phyloP scores from a whole-genome alignment of 441 rosid species.

The Flueggea neowawraea region DNA sequence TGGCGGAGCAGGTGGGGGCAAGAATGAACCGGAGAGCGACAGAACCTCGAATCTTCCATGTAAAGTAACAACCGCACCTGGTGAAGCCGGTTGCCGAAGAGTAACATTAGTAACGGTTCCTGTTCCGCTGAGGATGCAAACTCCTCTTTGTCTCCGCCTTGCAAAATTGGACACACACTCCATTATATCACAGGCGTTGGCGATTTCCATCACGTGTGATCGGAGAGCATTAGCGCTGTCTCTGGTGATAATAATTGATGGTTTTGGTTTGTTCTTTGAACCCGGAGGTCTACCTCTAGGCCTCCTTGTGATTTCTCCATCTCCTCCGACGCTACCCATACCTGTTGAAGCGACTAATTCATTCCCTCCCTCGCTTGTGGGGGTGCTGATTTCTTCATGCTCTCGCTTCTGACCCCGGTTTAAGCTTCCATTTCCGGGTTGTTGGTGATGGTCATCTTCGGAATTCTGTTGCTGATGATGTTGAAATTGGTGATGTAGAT shows the following conservation, averaged over 20 bases:
- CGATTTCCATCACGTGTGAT: slow-evolving; percentile 86
- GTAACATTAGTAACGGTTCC: slow-evolving; percentile 83
- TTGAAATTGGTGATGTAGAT: slow-evolving; percentile 67
- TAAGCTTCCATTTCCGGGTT: slow-evolving; percentile 26
- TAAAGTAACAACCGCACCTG: slow-evolving; percentile 69
- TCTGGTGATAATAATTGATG: slow-evolving; percentile 76
- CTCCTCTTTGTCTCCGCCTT: slow-evolving; percentile 67
- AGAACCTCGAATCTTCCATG: slow-evolving; percentile 89
- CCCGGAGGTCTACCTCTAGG: slow-evolving; percentile 88
- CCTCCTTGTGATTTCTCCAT: slow-evolving; percentile 43
- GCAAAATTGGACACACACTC: slow-evolving; percentile 73
- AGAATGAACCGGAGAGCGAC: slow-evolving; percentile 77
- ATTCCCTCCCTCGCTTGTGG: slow-evolving; percentile 19
- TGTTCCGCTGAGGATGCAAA: slow-evolving; percentile 76
- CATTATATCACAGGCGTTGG: slow-evolving; percentile 65
- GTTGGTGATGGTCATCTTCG: slow-evolving; percentile 27
- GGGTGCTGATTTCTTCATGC: slow-evolving; percentile 38
- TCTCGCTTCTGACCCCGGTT: slow-evolving; percentile 57
- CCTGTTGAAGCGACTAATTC: slow-evolving; percentile 15
- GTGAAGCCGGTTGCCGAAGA: slow-evolving; percentile 67
- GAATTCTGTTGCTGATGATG: slow-evolving; percentile 27
- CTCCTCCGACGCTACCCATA: slow-evolving; percentile 28
- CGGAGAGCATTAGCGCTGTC: slow-evolving; percentile 90
- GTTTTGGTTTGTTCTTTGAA: slow-evolving; percentile 79
- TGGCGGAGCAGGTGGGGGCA: slow-evolving; percentile 92